A percentile compares a stretch with the other conserved stretches of the same genome.
These are phyloP conservation scores for Macrophomina tecta DNA, from an alignment of 2,329 filamentous ascomycete species.

Conservation along the genomic window DNA sequence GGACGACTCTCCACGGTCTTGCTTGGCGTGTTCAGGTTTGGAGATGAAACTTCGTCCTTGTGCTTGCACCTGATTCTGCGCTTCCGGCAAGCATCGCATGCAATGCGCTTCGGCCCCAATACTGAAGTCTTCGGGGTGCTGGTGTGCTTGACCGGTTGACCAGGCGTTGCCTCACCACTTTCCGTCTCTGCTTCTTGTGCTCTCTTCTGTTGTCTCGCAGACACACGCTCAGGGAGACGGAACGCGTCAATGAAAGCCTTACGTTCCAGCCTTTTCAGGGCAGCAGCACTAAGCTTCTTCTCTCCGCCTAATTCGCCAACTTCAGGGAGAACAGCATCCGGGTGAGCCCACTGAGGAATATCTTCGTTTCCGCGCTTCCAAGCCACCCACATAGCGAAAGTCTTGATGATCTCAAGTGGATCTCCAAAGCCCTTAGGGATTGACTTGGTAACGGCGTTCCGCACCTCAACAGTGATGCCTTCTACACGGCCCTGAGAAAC, in stretches of 20 bases:
- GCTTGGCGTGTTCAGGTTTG: not conserved
- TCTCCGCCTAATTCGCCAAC: conserved; percentile 40
- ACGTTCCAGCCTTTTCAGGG: conserved; percentile 62
- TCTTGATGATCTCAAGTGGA: conserved; percentile 64
- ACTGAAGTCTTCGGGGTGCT: conserved; percentile 63
- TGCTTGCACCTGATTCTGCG: conserved; percentile 68
- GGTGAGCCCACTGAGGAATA: conserved; percentile 67
- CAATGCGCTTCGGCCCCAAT: conserved; percentile 64
- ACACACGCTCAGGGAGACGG: conserved; percentile 49
- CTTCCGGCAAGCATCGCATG: conserved; percentile 68
- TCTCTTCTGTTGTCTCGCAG: conserved; percentile 44
- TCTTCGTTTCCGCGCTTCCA: conserved; percentile 71
- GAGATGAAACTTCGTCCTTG: conserved; percentile 58
- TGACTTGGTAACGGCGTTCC: conserved; percentile 65
- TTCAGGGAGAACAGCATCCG: conserved; percentile 60
- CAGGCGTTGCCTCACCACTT: not conserved
- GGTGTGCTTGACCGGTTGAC: conserved; percentile 46
- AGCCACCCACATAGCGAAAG: conserved; percentile 69
- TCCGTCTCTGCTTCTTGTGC: conserved; percentile 30
- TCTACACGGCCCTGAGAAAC: conserved; percentile 67
- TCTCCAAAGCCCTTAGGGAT: conserved; percentile 69
- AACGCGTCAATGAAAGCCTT: conserved; percentile 54
- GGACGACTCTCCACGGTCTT: conserved; percentile 16
- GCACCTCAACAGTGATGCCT: conserved; percentile 63
- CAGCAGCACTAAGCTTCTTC: conserved; percentile 62